These are phyloP conservation scores for Gossypium schwendimanii DNA, from an alignment of 441 rosid species.

Conservation along the genomic window DNA sequence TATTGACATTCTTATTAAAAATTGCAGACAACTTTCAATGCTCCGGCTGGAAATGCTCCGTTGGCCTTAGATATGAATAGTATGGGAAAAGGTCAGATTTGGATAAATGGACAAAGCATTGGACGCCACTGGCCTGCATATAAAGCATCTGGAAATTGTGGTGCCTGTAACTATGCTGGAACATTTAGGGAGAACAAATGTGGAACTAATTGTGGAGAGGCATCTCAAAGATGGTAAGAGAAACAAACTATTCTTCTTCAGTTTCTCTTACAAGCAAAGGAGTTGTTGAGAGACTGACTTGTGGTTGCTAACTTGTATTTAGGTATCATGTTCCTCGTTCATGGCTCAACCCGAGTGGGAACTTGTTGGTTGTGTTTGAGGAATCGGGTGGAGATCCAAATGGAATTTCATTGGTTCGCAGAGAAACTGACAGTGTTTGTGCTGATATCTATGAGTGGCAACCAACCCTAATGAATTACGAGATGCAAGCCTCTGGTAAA, in stretches of 20 bases:
- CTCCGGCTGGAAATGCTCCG: slow-evolving; percentile 79
- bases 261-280: not conserved
- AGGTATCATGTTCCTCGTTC: slow-evolving; percentile 93
- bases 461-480: slow-evolving; percentile 71
- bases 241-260: not conserved
- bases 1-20: slow-evolving; percentile 21
- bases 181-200: slow-evolving; percentile 71
- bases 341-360: slow-evolving; percentile 81
- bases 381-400: slow-evolving; percentile 97
- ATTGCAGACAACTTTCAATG: slow-evolving; percentile 72
- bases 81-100: slow-evolving; percentile 96
- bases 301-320: slow-evolving; percentile 9
- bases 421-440: slow-evolving; percentile 79
- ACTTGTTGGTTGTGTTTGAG: slow-evolving; percentile 84
- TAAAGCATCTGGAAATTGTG: slow-evolving; percentile 73
- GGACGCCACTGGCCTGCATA: slow-evolving; percentile 98
- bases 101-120: slow-evolving; percentile 87
- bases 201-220: slow-evolving; percentile 74
- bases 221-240: slow-evolving; percentile 89
- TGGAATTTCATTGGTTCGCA: slow-evolving; percentile 71
- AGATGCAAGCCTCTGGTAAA: slow-evolving; percentile 78
- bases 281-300: slow-evolving; percentile 8
- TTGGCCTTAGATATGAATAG: slow-evolving; percentile 87
- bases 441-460: slow-evolving; percentile 93
- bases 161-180: slow-evolving; percentile 63